Base-by-base conservation (phyloP, 768 basidiomycete genomes). In the Wakefieldia striispora region DNA sequence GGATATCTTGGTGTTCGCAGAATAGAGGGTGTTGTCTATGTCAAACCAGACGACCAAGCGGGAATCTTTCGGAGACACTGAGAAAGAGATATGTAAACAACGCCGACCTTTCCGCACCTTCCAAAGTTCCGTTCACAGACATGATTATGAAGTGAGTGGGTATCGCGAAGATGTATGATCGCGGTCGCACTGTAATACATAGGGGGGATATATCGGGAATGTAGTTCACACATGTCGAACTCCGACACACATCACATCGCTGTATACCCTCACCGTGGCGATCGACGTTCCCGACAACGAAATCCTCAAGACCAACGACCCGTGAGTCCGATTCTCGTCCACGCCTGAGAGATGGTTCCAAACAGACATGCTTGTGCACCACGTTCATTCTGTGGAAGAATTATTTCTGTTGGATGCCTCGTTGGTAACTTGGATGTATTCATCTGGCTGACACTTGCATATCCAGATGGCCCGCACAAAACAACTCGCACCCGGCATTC, bases 11-110 rank as follows among this genome's bases (percentile, higher is more conserved):
- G 82, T 74, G 57, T 78, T 84, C 1, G 87, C 81, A 8, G 89
- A 88, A 65, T 93, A 94, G 14, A 94, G 75, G 3, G 90, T 91
- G 59, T 94, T 92, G 68, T 93, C 91, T 50, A 93, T 89, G 62
- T 92, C 91, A 52, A 93, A 81, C 80, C 84, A 92, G 43, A 90
- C 75, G 42, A 91, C 69, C 53, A 67, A 67, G 13, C 83, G 80
- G 34, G 79, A 75, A 73, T 88, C 86, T 66, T 53, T 50, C 33
- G 21, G 11, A 12, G 13, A 27, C 3, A 23, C 33, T 59, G 38
- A 55, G 53, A 48, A 42, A 19, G 17, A 3, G 14, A 29, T 16
- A 35, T 14, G 26, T n/a, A 9, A 41, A 34, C 6, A 54, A 29
- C 26, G 27, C 6, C 2, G 4, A 40, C 29, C 9, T 4, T 29